phyloP scores from a whole-genome alignment of 768 basidiomycete genomes.

The Russula sp. region DNA sequence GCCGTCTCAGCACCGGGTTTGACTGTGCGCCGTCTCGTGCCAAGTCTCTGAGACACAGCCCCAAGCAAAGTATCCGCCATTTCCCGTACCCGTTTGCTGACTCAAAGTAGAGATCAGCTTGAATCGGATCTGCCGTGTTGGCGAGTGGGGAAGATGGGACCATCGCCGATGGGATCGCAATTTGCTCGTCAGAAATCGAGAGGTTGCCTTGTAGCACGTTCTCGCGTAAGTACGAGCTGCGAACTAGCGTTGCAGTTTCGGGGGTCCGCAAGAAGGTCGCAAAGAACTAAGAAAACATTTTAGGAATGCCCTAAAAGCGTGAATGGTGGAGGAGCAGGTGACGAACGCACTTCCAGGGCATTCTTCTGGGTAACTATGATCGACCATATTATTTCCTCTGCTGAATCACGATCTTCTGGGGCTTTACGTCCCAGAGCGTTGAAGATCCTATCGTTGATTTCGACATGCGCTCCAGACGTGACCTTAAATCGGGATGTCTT shows the following conservation, averaged over 20 bases:
- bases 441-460: slow-evolving; percentile 8
- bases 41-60: slow-evolving; percentile 3
- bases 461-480: background rate
- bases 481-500: background rate
- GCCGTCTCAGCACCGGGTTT: background rate
- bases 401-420: slow-evolving; percentile 4
- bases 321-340: background rate
- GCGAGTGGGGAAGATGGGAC: background rate
- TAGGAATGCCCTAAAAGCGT: background rate
- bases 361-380: slow-evolving; percentile 1
- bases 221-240: slow-evolving; percentile 17
- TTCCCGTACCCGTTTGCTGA: slow-evolving; percentile 11
- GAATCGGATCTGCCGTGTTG: slow-evolving; percentile 1
- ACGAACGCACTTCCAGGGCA: slow-evolving; percentile 6
- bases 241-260: background rate
- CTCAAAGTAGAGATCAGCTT: slow-evolving; percentile 22
- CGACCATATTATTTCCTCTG: background rate
- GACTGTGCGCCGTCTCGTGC: slow-evolving; percentile 2
- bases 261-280: background rate
- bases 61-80: slow-evolving; percentile 17
- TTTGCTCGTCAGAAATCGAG: background rate
- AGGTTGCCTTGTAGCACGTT: slow-evolving; percentile 14
- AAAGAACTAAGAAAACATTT: background rate
- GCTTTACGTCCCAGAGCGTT: slow-evolving; percentile 7
- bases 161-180: background rate